phyloP scores from a whole-genome alignment of 768 basidiomycete species.

The Infundibulicybe gibba region DNA sequence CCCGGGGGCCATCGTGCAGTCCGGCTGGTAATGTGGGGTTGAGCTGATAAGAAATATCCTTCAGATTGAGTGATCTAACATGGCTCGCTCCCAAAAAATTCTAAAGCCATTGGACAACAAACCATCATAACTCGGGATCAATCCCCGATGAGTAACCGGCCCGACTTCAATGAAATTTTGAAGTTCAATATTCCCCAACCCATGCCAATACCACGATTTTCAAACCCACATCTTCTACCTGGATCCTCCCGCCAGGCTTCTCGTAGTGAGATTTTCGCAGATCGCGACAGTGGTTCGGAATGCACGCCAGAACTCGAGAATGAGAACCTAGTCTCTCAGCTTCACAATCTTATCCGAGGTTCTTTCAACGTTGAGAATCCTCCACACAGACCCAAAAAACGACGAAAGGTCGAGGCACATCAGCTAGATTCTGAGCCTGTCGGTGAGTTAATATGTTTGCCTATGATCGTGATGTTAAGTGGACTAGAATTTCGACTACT shows the following conservation, averaged over 20 bases:
- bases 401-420: constrained; percentile 3
- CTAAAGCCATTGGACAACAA: not conserved
- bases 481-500: constrained; percentile 45
- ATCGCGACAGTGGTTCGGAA: constrained; percentile 6
- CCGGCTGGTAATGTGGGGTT: not conserved
- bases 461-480: constrained; percentile 2
- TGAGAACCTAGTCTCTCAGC: constrained; percentile 8
- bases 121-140: no score
- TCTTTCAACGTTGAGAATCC: constrained; percentile 1
- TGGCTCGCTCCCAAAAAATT: constrained; percentile 3
- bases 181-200: no score
- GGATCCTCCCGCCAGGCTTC: constrained; percentile 28
- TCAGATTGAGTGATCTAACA: constrained; percentile 1
- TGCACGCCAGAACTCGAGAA: constrained; percentile 4
- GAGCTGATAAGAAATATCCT: constrained; percentile 1
- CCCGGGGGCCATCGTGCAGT: constrained; percentile 12
- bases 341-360: constrained; percentile 14
- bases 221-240: constrained; percentile 41
- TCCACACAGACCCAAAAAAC: constrained; percentile 6
- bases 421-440: constrained; percentile 5
- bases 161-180: no score
- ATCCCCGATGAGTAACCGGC: no score
- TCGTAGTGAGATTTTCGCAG: constrained; percentile 24
- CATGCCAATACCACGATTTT: constrained; percentile 34
- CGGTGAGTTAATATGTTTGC: constrained; percentile 9